Conservation (phyloP, 108 stramenopile genomes). For the Cafeteria roenbergensis region DNA sequence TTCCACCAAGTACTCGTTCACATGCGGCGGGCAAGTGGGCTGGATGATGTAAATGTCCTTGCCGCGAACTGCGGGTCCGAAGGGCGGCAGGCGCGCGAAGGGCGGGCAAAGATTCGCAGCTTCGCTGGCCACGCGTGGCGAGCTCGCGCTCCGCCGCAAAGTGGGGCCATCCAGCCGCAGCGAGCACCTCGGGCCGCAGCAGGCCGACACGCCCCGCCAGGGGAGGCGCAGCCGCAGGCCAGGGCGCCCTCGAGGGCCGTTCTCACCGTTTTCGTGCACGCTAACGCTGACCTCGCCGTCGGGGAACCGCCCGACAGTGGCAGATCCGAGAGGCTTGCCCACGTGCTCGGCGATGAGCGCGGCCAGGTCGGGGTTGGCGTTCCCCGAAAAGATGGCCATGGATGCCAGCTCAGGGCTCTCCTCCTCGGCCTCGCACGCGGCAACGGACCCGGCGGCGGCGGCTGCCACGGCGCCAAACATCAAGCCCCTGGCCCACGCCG, state of each 20-base stretch:
- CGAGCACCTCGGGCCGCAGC: too few relatives aligned
- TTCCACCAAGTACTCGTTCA: conserved; percentile 25
- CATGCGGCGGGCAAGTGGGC: conserved; percentile 16
- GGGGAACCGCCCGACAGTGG: conserved; percentile 82
- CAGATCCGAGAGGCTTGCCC: conserved; percentile 82
- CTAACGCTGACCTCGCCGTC: conserved; percentile 96
- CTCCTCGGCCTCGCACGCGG: too few relatives aligned
- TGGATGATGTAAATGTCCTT: conserved; percentile 27
- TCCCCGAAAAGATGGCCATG: conserved; percentile 89
- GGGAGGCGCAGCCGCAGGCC: conserved; percentile 91
- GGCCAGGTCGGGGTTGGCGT: conserved; percentile 83
- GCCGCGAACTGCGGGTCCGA: conserved; percentile 69
- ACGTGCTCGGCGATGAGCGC: conserved; percentile 78
- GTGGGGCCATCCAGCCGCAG: conserved; percentile 89
- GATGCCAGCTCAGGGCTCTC: too few relatives aligned
- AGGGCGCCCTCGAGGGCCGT: conserved; percentile 94
- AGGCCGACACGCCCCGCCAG: too few relatives aligned
- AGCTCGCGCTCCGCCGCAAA: conserved; percentile 73
- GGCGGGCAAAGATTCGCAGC: too few relatives aligned
- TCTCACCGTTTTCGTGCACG: conserved; percentile 86
- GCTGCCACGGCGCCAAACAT: too few relatives aligned
- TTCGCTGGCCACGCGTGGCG: too few relatives aligned
- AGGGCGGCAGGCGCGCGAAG: conserved; percentile 91
- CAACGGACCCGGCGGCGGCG: too few relatives aligned
- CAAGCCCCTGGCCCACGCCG: too few relatives aligned